Evolutionary conservation across 2,329 filamentous ascomycete species (phyloP).

Genomic region (Nannizziopsis arthrosporioides): DNA sequence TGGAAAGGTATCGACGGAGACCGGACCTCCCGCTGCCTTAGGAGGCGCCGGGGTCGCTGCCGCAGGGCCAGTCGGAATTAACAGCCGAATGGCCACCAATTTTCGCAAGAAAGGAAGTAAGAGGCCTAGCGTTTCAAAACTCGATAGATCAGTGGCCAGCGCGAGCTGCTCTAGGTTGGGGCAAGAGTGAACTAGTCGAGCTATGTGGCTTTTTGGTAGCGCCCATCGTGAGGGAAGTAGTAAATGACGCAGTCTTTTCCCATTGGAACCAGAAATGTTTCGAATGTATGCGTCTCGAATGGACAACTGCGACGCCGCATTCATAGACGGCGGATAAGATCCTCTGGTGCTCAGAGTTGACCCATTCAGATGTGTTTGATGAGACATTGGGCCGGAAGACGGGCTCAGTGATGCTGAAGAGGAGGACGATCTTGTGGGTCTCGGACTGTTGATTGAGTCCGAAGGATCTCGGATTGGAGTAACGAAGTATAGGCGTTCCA

Average conservation of each 20-base stretch:
- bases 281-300: constrained; percentile 34
- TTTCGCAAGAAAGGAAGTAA: constrained; percentile 33
- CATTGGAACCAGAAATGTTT: constrained; percentile 41
- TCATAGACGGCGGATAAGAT: not conserved
- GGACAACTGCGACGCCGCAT: constrained; percentile 18
- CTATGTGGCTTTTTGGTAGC: constrained; percentile 39
- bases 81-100: constrained; percentile 30
- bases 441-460: constrained; percentile 25
- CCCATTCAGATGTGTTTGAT: not conserved
- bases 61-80: constrained; percentile 24
- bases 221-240: constrained; percentile 47
- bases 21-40: constrained; percentile 1
- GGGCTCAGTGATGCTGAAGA: constrained; percentile 10
- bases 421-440: constrained; percentile 9
- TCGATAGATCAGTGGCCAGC: constrained; percentile 36
- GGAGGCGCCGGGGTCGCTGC: not conserved
- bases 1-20: not conserved
- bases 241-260: constrained; percentile 43
- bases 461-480: constrained; percentile 25
- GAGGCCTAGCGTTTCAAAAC: constrained; percentile 30
- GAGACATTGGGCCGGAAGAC: not conserved
- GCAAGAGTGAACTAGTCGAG: constrained; percentile 42
- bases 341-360: constrained; percentile 11
- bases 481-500: constrained; percentile 45
- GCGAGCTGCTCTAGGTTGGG: constrained; percentile 50